Evolutionary conservation across 345 rosid species (phyloP).

Genomic region (Rhizophora mangle): DNA sequence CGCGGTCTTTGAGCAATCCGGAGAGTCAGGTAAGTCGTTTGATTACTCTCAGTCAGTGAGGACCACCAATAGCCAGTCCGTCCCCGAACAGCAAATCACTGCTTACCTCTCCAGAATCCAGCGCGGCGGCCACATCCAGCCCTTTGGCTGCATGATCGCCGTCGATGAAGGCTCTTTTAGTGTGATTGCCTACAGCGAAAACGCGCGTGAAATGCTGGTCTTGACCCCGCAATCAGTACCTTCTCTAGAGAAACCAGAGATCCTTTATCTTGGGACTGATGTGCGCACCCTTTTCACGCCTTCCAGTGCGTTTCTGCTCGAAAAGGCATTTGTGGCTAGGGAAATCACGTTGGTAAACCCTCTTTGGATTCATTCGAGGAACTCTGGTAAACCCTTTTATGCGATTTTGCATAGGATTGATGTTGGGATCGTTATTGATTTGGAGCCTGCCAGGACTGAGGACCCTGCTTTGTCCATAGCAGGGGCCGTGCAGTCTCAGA

Average conservation of each 20-base stretch:
- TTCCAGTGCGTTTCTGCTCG: slow-evolving; percentile 56
- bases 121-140: slow-evolving; percentile 85
- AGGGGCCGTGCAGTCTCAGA: slow-evolving; percentile 98
- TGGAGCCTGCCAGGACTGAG: slow-evolving; percentile 91
- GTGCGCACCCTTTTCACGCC: slow-evolving; percentile 64
- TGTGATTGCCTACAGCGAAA: slow-evolving; percentile 74
- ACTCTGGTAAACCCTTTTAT: slow-evolving; percentile 78
- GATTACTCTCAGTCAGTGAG: slow-evolving; percentile 73
- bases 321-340: slow-evolving; percentile 77
- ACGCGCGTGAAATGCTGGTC: slow-evolving; percentile 87
- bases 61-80: slow-evolving; percentile 46
- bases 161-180: slow-evolving; percentile 66
- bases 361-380: slow-evolving; percentile 81
- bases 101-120: slow-evolving; percentile 83
- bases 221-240: slow-evolving; percentile 79
- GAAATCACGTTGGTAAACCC: slow-evolving; percentile 92
- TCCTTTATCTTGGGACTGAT: slow-evolving; percentile 66
- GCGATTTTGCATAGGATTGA: slow-evolving; percentile 90
- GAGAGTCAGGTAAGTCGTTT: slow-evolving; percentile 82
- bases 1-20: slow-evolving; percentile 87
- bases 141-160: slow-evolving; percentile 84
- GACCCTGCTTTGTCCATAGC: slow-evolving; percentile 95
- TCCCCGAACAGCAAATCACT: slow-evolving; percentile 81
- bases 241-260: slow-evolving; percentile 63
- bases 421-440: slow-evolving; percentile 93